These are phyloP conservation scores for Amphibolis antarctica DNA, from an alignment of 106 monocot species.

Conservation along the genomic window DNA sequence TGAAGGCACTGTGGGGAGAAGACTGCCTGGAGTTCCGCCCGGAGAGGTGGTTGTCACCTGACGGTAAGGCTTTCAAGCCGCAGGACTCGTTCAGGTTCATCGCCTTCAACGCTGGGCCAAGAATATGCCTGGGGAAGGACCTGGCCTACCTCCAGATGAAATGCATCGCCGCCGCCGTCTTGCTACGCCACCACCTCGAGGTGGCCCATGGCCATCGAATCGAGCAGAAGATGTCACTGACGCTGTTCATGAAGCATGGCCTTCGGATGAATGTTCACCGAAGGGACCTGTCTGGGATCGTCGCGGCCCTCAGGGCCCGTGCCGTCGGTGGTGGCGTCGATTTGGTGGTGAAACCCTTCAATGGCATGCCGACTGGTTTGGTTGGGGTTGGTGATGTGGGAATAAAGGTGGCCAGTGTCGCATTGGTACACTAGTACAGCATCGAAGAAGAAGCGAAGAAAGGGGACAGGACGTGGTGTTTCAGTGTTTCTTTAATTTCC, in stretches of 20 bases:
- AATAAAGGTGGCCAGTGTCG: neutral
- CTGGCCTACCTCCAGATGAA: slow-evolving; percentile 92
- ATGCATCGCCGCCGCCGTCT: slow-evolving; percentile 56
- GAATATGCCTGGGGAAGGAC: slow-evolving; percentile 74
- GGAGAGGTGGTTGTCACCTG: slow-evolving; percentile 59
- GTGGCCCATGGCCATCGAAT: slow-evolving; percentile 52
- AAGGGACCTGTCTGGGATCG: neutral
- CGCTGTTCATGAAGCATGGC: slow-evolving; percentile 94
- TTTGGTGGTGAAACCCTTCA: neutral
- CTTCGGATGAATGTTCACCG: slow-evolving; percentile 24
- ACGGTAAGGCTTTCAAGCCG: slow-evolving; percentile 32
- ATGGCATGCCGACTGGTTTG: slow-evolving; percentile 3
- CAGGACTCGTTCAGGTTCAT: slow-evolving; percentile 29
- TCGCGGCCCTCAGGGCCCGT: neutral
- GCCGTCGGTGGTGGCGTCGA: neutral
- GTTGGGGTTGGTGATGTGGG: slow-evolving; percentile 14
- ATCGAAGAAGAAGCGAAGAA: too few species aligned
- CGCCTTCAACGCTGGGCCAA: slow-evolving; percentile 82
- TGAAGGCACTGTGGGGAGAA: slow-evolving; percentile 68
- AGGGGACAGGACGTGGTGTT: too few species aligned
- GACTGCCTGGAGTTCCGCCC: slow-evolving; percentile 71
- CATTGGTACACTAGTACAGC: too few species aligned
- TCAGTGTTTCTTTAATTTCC: too few species aligned
- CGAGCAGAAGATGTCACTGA: slow-evolving; percentile 93
- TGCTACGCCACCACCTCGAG: slow-evolving; percentile 49